These are phyloP conservation scores for Globisporangium rhizosaccharum DNA, from an alignment of 352 stramenopile species.

Conservation along the genomic window DNA sequence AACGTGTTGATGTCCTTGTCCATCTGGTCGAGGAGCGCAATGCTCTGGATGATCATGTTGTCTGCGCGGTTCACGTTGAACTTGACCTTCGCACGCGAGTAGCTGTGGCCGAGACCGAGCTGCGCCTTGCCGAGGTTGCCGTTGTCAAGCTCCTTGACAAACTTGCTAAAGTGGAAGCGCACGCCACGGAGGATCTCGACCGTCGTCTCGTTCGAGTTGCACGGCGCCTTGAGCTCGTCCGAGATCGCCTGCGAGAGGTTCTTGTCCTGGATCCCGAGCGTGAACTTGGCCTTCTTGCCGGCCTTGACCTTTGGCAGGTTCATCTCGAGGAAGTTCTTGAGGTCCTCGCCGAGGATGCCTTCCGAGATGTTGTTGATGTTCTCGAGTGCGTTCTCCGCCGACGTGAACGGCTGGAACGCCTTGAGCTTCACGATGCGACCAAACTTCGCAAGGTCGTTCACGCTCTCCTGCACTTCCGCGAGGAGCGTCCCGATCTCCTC, in stretches of 20 bases:
- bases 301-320: conserved; percentile 98
- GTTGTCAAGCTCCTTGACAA: conserved; percentile 96
- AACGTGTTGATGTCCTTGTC: conserved; percentile 99
- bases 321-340: conserved; percentile 99
- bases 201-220: conserved; percentile 97
- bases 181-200: conserved; percentile 96
- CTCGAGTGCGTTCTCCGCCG: conserved; percentile 97
- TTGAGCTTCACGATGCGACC: conserved; percentile 98
- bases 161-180: conserved; percentile 96
- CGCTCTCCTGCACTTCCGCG: conserved; percentile 87
- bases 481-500: conserved; percentile 94
- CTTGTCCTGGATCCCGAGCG: conserved; percentile 92
- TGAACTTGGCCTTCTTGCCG: conserved; percentile 87
- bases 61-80: conserved; percentile 99
- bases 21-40: conserved; percentile 99
- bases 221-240: conserved; percentile 91
- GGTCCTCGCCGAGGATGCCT: conserved; percentile 89
- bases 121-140: conserved; percentile 97
- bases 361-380: conserved; percentile 99
- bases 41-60: conserved; percentile 99
- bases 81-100: conserved; percentile 99
- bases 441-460: conserved; percentile 94
- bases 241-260: conserved; percentile 92
- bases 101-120: conserved; percentile 98
- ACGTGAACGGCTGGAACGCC: conserved; percentile 99